Percentiles rank a stretch among this genome's conserved stretches.
Evolutionary conservation across 2,329 filamentous ascomycete genomes (phyloP).

Genomic region (Didymosphaeria variabile): DNA sequence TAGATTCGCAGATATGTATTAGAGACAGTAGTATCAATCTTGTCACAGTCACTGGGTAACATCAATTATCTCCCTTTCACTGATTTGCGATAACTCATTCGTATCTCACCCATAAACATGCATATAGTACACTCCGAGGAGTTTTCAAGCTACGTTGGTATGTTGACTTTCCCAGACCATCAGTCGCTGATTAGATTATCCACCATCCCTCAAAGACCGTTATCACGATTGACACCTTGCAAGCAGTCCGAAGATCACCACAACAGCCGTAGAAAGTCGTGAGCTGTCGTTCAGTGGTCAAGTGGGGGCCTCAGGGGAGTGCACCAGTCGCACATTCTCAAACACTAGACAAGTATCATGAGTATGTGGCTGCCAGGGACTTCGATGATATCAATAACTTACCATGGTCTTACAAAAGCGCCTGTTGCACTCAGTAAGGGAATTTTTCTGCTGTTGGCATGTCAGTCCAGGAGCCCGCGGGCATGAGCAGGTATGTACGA

Average conservation of each 20-base stretch:
- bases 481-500: not conserved
- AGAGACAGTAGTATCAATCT: not conserved
- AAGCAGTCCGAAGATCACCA: not conserved
- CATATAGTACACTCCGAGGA: not conserved
- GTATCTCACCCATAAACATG: not conserved
- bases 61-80: not conserved
- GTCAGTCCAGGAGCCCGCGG: not conserved
- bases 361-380: not conserved
- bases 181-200: not conserved
- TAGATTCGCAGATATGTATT: not conserved
- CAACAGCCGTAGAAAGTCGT: not conserved
- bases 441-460: not conserved
- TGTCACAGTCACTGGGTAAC: not conserved
- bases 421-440: not conserved
- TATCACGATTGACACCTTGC: not conserved
- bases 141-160: not conserved
- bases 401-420: not conserved
- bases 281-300: too few relatives aligned
- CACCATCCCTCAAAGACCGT: not conserved
- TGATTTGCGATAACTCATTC: not conserved
- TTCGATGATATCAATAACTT: not conserved
- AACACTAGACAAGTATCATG: not conserved
- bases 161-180: not conserved
- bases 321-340: conserved; percentile 1
- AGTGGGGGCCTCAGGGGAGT: not conserved